Base-by-base conservation (phyloP, 2,329 filamentous ascomycete genomes). In the Colletotrichum sp. region DNA sequence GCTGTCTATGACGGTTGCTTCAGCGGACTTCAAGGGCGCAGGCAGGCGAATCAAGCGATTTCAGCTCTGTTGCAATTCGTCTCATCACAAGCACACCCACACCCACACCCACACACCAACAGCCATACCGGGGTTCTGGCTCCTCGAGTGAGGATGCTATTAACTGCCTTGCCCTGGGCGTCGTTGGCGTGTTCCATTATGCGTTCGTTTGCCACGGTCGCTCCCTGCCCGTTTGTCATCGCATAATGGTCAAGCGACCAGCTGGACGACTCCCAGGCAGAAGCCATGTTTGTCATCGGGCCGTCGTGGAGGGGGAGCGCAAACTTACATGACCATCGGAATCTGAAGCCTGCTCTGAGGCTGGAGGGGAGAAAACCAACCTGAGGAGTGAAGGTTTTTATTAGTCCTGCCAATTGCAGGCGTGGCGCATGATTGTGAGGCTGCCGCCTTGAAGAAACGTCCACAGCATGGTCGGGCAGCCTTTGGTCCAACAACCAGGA, bases 31-130 rank as follows among this genome's bases (percentile, higher is more conserved):
- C 18, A 15, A 21, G 28, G 18, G 28, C 16, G 59, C 59, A 32
- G 59, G 16, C 59, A 32, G 59, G 30, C 34, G 60, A 70, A 70
- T 73, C 68, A 75, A 64, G 67, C n/a, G 59, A 66, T 71, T 64
- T 36, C 30, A 28, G 18, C 32, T 26, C 21, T 7, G 21, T 18
- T 21, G 52, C 55, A 13, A 15, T 49, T 52, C 49, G 32, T 71
- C 49, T 71, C 28, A 49, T 36, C 28, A n/a, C 30, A 24, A 21
- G 21, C 26, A 18, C 8, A 32, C 8, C 21, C 57, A 21, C 24
- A 36, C 28, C 8, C 28, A 36, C 52, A 57, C 13, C 24, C 55
- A 59, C 55, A 59, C 55, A 16, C 55, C 55, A 59, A 15, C 44
- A 52, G n/a, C 44, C 44, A 52, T 52, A 52, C 44, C 44, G 44